A percentile compares a stretch with the other conserved stretches of the same genome.
Evolutionary conservation across 768 basidiomycete species (phyloP).

Genomic region (Termitomyces sp.): DNA sequence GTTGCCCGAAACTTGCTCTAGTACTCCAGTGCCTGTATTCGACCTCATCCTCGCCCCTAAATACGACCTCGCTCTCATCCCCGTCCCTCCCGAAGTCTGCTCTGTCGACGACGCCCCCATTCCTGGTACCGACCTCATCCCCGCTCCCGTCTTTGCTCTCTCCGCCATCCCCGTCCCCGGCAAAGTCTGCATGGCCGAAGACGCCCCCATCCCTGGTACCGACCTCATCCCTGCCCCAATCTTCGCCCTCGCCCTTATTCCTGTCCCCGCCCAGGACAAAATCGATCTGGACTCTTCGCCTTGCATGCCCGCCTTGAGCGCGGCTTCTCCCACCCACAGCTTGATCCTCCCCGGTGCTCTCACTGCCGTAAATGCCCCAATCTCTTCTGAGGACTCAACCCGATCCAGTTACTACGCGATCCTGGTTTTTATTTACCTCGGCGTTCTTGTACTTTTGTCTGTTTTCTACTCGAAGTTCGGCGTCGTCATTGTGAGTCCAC

Average conservation of each 20-base stretch:
- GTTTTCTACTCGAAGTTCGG: neutral
- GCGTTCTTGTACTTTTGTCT: neutral
- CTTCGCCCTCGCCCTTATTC: too few species aligned
- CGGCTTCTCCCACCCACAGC: neutral
- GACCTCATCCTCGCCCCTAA: neutral
- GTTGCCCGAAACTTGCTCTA: too few species aligned
- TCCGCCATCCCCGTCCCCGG: neutral
- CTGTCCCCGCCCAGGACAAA: too few species aligned
- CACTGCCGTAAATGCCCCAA: neutral
- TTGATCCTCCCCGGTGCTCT: neutral
- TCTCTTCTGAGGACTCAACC: neutral
- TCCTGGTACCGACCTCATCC: neutral
- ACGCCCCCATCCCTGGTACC: neutral
- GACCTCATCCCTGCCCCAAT: neutral
- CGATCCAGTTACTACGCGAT: neutral
- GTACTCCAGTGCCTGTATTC: neutral
- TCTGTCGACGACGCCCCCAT: neutral
- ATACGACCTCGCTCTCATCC: neutral
- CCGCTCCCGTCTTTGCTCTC: neutral
- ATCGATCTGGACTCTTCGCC: neutral
- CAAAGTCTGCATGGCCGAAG: neutral
- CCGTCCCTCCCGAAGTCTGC: neutral
- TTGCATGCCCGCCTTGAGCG: neutral
- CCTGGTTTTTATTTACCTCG: neutral
- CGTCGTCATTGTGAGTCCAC: neutral